Base-by-base conservation (phyloP, 2,329 filamentous ascomycete genomes). In the Beauveria bassiana region DNA sequence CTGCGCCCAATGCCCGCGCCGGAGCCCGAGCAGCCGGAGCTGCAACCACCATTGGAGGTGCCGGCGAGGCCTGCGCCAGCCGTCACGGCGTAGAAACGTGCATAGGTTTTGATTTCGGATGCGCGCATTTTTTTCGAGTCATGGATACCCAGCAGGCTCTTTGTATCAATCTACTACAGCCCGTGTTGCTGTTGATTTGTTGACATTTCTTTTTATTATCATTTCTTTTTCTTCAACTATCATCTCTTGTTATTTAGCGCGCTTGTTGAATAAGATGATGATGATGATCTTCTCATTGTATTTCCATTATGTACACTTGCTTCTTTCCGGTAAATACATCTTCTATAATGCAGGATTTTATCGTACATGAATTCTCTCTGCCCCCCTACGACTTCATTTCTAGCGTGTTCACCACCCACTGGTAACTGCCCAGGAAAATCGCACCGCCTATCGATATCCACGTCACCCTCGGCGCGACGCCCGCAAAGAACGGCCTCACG, bases 371-470 rank as follows among this genome's bases (percentile, higher is more conserved):
- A n/a, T 26, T 14, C 20, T 31, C 26, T 54, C 43, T 50, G 24
- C n/a, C 46, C 20, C 34, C 53, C 51, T 38, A 46, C 49, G 46
- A 55, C 43, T 28, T 31, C 16, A 20, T 60, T 22, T 63, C 81
- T 67, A 96, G 73, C 38, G 85, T 78, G 77, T 96, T 96, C 68
- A 87, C 88, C 24, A 87, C 89, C 85, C 87, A 95, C 74, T 96
- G 91, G 74, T 97, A 97, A 69, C 89, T 93, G 1, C 93, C 95
- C 70, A 98, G 74, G 77, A 99, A 99, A 40, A 99, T 91, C 12
- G 93, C 91, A 1, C 95, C 95, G 3, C 95, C 95, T 61, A 91
- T 88, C 67, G 91, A 95, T 71, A 99, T 99, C 93, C 95, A 98
- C 64, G 91, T 88, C 10, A 96, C 87, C 59, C 95, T 81, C 1